Base-by-base conservation (phyloP, 2,329 filamentous ascomycete species). In the Penicillium sp. region DNA sequence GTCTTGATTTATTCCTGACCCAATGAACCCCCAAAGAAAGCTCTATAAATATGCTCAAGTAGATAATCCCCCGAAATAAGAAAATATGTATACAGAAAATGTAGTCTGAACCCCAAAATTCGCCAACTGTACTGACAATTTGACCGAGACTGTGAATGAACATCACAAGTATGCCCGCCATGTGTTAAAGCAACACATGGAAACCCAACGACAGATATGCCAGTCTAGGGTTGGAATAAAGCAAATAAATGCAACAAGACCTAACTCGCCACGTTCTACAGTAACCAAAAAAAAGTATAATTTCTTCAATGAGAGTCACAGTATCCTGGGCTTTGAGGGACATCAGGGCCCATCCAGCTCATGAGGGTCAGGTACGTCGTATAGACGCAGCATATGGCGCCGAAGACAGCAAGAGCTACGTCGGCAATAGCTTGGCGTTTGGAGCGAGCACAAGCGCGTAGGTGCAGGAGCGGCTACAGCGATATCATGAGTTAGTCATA, bases 371-470 rank as follows among this genome's bases (percentile, higher is more conserved):
- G 79, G 35, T 83, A 81, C 0, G 94, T 97, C 0, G 94, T 96
- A 74, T 99, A 99, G 6, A 84, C 84, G 89, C 97, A 99, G 65
- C 90, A 90, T 18, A 92, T 74, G 51, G 92, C 77, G 8, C 94
- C 94, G 67, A 97, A 91, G 55, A 92, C 78, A 66, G 90, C 89
- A 35, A 99, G 85, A 0, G 79, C 63, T 39, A 97, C 79, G 66
- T 99, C 93, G 6, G 87, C 81, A 14, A 83, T 75, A 61, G 85
- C 88, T 74, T 91, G 89, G 61, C 85, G 79, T 42, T 76, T 80
- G 51, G 79, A 89, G 56, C 80, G 85, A 1, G 92, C 89, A 29
- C 96, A 89, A 13, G 85, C 92, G 69, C 83, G 87, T 76, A 90
- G 89, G 71, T 99, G 94, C 50, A 99, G 85, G 73, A 99, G 81